Conservation (phyloP, 257 asterid genomes). For the Penstemon barbatus region DNA sequence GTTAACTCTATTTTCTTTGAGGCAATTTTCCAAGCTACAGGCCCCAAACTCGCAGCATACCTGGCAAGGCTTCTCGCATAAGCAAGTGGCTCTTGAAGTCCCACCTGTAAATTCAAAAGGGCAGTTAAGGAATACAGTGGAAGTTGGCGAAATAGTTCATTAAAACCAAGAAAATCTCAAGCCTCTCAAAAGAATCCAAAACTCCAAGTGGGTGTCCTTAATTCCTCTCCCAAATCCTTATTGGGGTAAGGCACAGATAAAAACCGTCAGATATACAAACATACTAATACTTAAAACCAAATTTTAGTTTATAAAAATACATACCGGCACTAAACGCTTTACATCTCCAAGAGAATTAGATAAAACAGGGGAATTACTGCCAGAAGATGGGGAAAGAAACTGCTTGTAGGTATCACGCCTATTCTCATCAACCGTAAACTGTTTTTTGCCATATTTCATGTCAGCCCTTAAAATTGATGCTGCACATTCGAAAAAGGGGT, state of each 20-base stretch:
- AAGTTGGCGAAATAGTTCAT: neutral
- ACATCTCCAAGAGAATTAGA: constrained; percentile 50
- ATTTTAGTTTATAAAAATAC: constrained; percentile 23
- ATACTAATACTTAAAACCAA: neutral
- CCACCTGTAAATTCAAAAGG: constrained; percentile 56
- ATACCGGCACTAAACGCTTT: constrained; percentile 66
- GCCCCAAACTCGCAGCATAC: constrained; percentile 85
- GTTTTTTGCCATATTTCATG: constrained; percentile 88
- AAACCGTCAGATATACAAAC: neutral
- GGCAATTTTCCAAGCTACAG: constrained; percentile 80
- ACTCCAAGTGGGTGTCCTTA: neutral
- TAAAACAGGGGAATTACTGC: constrained; percentile 39
- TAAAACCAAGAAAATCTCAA: neutral
- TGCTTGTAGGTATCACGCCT: constrained; percentile 83
- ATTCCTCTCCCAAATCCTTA: neutral
- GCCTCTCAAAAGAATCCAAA: neutral
- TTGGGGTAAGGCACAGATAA: neutral
- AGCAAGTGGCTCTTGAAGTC: constrained; percentile 75
- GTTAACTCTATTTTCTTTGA: constrained; percentile 52
- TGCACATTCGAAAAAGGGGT: constrained; percentile 34
- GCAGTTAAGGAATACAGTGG: neutral
- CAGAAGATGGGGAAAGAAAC: constrained; percentile 41
- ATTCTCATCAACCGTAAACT: constrained; percentile 67
- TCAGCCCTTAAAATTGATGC: constrained; percentile 88
- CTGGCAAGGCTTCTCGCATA: constrained; percentile 86